These are phyloP conservation scores for Geosmithia flava DNA, from an alignment of 2,329 filamentous ascomycete species.

Conservation along the genomic window DNA sequence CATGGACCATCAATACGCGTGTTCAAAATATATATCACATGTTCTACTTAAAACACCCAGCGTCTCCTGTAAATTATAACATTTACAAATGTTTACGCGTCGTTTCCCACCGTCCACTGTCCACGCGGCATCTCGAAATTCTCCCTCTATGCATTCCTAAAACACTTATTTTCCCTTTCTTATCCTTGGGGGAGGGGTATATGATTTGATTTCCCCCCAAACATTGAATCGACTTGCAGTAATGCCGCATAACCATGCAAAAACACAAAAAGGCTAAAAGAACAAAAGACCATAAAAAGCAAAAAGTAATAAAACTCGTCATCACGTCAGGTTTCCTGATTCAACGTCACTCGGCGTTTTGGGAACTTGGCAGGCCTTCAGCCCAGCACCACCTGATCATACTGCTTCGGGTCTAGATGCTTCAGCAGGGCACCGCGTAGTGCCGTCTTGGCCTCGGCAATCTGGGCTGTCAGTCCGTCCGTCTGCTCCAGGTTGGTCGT, in stretches of 20 bases:
- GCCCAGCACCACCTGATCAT: slow-evolving; percentile 36
- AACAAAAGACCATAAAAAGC: neutral
- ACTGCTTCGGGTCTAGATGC: slow-evolving; percentile 29
- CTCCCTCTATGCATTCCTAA: neutral
- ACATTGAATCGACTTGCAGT: neutral
- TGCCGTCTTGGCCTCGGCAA: slow-evolving; percentile 33
- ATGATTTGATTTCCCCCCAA: no score
- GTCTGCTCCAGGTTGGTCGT: slow-evolving; percentile 40
- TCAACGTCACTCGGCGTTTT: neutral
- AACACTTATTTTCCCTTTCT: neutral
- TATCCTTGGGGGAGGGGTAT: no score
- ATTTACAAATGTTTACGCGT: neutral
- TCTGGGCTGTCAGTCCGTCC: slow-evolving; percentile 35
- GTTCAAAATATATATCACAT: no score
- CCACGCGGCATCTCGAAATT: neutral
- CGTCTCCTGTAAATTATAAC: neutral
- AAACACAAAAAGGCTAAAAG: neutral
- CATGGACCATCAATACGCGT: no score
- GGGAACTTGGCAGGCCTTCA: slow-evolving; percentile 1
- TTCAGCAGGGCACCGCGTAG: slow-evolving; percentile 34
- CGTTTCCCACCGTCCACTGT: neutral
- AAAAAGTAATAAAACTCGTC: neutral
- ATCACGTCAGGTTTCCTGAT: neutral
- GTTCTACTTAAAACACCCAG: neutral
- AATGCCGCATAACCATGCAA: neutral